Conservation (phyloP, 2,329 filamentous ascomycete species). For the Colletotrichum tofieldiae region DNA sequence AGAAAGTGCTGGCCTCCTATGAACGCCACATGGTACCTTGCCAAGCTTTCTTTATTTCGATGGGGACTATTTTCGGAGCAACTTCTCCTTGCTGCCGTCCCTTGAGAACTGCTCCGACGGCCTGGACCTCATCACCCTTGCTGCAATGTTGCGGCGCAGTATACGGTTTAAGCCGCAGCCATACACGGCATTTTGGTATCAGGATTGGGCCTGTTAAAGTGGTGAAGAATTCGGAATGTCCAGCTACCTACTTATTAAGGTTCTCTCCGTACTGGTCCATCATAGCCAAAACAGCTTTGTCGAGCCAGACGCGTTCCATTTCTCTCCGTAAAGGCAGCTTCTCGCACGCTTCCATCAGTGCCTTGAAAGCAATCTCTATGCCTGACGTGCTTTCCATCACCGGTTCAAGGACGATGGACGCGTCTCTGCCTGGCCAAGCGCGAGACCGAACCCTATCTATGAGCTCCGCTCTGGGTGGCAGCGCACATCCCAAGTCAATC, state of each 20-base stretch:
- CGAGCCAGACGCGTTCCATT: not conserved
- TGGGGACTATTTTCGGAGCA: not conserved
- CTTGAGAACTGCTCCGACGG: not conserved
- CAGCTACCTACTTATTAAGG: not conserved
- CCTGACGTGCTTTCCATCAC: conserved; percentile 1
- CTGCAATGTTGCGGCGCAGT: not conserved
- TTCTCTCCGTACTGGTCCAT: not conserved
- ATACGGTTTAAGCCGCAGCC: not conserved
- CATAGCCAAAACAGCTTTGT: conserved; percentile 6
- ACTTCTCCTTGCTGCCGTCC: not conserved
- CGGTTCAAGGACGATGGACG: not conserved
- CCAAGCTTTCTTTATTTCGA: not conserved
- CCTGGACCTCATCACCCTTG: not conserved
- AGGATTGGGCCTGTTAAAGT: not conserved
- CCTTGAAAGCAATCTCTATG: not conserved
- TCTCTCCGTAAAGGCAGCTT: not conserved
- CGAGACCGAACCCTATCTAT: not conserved
- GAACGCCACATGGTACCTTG: not conserved
- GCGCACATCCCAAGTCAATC: not conserved
- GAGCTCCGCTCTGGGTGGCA: conserved; percentile 1
- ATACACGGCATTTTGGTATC: no score
- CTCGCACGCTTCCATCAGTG: not conserved
- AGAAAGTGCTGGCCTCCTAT: not conserved
- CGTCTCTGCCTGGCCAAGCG: not conserved
- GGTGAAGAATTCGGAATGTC: not conserved